These are phyloP conservation scores for Prunus dulcis DNA, from an alignment of 306 rosid genomes.

Conservation along the genomic window DNA sequence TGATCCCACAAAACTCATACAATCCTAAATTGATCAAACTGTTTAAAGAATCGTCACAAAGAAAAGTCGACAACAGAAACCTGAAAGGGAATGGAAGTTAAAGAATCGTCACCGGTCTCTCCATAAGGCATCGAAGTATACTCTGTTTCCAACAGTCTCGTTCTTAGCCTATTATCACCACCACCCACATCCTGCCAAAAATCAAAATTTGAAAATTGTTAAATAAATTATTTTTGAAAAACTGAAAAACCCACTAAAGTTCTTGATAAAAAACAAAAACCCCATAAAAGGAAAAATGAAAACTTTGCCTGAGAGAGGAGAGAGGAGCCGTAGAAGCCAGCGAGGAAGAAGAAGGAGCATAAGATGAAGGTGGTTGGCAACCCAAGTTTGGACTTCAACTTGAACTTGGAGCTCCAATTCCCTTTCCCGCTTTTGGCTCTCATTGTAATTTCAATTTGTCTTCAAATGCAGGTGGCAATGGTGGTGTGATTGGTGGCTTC, in stretches of 20 bases:
- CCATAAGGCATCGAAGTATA: conserved; percentile 45
- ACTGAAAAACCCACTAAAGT: neutral
- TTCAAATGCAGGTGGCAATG: neutral
- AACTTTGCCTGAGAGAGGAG: conserved; percentile 42
- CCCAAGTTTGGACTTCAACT: conserved; percentile 39
- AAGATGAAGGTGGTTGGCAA: conserved; percentile 41
- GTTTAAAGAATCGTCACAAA: too few species aligned
- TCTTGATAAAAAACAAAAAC: neutral
- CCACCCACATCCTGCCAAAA: conserved; percentile 37
- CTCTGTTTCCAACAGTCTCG: conserved; percentile 48
- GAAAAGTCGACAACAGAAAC: conserved; percentile 21
- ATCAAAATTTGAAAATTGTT: neutral
- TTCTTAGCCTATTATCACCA: conserved; percentile 32
- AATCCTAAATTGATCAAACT: conserved; percentile 7
- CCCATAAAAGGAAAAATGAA: neutral
- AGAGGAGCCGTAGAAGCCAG: conserved; percentile 61
- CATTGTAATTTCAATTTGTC: conserved; percentile 30
- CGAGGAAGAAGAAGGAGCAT: conserved; percentile 66
- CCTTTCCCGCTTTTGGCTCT: conserved; percentile 49
- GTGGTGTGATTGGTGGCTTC: neutral
- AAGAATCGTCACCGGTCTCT: conserved; percentile 65
- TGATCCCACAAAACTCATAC: neutral
- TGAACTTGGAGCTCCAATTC: conserved; percentile 34
- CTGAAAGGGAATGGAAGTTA: conserved; percentile 86
- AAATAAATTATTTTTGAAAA: neutral